phyloP scores from a whole-genome alignment of 2,329 filamentous ascomycete species.

The Onygenales sp. region DNA sequence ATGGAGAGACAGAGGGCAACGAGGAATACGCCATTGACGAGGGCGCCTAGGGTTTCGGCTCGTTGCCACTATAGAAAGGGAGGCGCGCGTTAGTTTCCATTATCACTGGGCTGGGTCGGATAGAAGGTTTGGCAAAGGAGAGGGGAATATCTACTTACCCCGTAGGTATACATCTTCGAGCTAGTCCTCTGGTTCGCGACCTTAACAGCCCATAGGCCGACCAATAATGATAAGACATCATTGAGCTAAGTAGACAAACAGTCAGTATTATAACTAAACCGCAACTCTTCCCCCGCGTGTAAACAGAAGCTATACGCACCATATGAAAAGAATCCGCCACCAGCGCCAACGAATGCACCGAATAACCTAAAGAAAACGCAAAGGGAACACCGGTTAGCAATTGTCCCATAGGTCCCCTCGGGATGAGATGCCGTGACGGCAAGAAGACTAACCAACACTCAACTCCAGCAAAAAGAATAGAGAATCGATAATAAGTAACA shows the following conservation, averaged over 20 bases:
- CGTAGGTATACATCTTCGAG: conserved; percentile 91
- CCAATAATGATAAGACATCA: conserved; percentile 87
- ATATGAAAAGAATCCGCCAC: conserved; percentile 98
- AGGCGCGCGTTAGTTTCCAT: conserved; percentile 14
- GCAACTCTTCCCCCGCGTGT: not conserved
- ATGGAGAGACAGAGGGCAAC: conserved; percentile 95
- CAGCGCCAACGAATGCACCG: conserved; percentile 82
- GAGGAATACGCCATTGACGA: conserved; percentile 95
- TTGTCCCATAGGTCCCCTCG: not conserved
- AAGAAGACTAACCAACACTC: conserved; percentile 48
- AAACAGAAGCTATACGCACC: conserved; percentile 43
- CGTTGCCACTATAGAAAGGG: conserved; percentile 67
- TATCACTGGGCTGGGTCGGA: not conserved
- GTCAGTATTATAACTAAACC: not conserved
- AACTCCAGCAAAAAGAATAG: conserved; percentile 87
- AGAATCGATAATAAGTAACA: conserved; percentile 84
- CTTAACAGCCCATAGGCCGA: conserved; percentile 91
- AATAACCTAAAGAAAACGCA: conserved; percentile 48
- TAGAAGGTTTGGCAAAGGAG: conserved; percentile 1
- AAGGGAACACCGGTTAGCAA: not conserved
- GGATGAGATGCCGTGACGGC: too few relatives aligned
- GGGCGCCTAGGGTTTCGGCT: conserved; percentile 88
- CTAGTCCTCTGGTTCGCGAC: conserved; percentile 70
- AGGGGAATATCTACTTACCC: conserved; percentile 46
- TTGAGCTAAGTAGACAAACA: conserved; percentile 56